Base-by-base conservation (phyloP, 306 rosid genomes). In the Acmispon strigosus region DNA sequence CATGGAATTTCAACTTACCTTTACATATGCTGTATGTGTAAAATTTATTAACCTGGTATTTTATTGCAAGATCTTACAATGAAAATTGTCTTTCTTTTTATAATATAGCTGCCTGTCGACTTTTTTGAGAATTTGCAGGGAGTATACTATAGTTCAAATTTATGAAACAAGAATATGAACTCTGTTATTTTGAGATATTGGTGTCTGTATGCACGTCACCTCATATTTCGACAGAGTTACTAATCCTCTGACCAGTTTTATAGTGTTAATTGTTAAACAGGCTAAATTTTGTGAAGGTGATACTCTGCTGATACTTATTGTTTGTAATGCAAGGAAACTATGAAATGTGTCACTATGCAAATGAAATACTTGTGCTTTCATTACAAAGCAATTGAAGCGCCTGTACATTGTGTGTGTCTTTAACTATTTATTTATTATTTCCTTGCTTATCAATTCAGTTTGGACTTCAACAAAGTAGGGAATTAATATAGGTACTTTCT, bases 381-480 rank as follows among this genome's bases (percentile, higher is more conserved):
- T 7, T 34, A 20, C 20, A 75, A 34, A 55, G 13, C 22, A 18
- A 56, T 22, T 50, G 73, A 27, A 10, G 43, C 15, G 18, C 62
- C 20, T 29, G 8, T 37, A 10, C 44, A 36, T 45, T 71, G 20
- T 43, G n/a, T 20, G 37, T 32, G 37, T 32, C 5, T 32, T 32
- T 32, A 5, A 32, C 37, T 32, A 32, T 32, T 32, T 51, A 34
- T 61, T 48, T 24, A 55, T 62, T 44, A 62, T 69, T 58, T 43
- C 34, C 61, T 56, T 62, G 62, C 69, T 32, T 49, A 48, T 42
- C 66, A 70, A 68, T 54, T 78, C 66, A 56, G 43, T 63, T 74
- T 74, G 1, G 18, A 57, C 20, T 0, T 15, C 29, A 71, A 50
- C 12, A 3, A 17, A 63, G 43, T 47, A 37, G 73, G 14, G 24